Evolutionary conservation across 805 yeast genomes (phyloP), one percentile per base, ranked within the genome.

Genomic region (Kuraishia cidri): DNA sequence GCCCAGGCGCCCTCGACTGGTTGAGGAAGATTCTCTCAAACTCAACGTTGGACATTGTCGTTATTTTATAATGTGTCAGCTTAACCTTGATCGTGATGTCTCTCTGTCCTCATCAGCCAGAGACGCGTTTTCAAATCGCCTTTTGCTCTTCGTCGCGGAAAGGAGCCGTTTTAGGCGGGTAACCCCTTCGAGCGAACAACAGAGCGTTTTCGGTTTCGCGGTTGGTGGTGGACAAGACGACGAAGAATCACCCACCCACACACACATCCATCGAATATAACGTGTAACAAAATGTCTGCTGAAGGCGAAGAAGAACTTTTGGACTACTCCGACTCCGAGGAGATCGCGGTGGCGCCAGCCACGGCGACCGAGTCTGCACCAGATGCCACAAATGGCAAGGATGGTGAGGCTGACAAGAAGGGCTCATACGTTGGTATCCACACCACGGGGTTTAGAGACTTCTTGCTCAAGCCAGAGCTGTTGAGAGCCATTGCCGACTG

Each of bases 271-370:
- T n/a, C n/a, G n/a, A n/a, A n/a, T n/a, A n/a, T n/a, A n/a, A n/a
- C n/a, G n/a, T n/a, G n/a, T n/a, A n/a, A n/a, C n/a, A n/a, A 5
- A 7, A 83, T 85, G 94, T 85, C 95, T 36, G 83, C 84, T 80
- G 94, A 83, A 73, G 94, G 92, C 55, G 97, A 90, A 82, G 98
- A 92, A 83, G 98, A 92, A 74, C 77, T 92, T 59, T 79, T 92
- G 66, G 98, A 92, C 62, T 92, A 92, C 78, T 88, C 97, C 59
- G 98, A 92, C 60, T 83, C 94, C 60, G 98, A 90, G 69, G 97
- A 92, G 62, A 80, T 84, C 60, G 79, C 85, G 50, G 85, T 81
- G 47, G 73, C 72, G 45, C 72, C 74, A 52, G 54, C 75, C 42
- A 56, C 67, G 39, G 60, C 68, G 36, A 56, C 54, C 13, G 49